Evolutionary conservation across 2,329 filamentous ascomycete species (phyloP).

Genomic region (Fusarium keratoplasticum): DNA sequence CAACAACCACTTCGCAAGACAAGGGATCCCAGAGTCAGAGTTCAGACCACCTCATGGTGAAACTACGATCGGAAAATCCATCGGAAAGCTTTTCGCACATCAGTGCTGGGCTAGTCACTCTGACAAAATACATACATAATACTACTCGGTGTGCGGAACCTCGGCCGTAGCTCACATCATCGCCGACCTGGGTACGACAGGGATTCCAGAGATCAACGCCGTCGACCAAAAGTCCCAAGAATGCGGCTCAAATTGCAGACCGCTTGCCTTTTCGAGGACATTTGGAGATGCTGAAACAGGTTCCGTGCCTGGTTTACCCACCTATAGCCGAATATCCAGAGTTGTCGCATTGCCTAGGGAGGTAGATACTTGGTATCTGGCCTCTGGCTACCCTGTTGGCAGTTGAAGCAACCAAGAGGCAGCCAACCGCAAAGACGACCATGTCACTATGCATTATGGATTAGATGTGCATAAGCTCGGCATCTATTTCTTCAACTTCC

Average conservation of each 20-base stretch:
- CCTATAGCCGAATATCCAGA: background rate
- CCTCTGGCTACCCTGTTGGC: background rate
- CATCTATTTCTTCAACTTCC: background rate
- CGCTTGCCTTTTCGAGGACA: background rate
- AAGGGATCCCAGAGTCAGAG: background rate
- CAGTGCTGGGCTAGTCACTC: background rate
- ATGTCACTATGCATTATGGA: background rate
- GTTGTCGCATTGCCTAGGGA: background rate
- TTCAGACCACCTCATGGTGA: slow-evolving; percentile 6
- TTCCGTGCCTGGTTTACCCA: background rate
- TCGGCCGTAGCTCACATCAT: background rate
- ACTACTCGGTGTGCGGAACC: background rate
- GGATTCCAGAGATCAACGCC: slow-evolving; percentile 2
- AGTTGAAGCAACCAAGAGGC: background rate
- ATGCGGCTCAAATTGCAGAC: slow-evolving; percentile 8
- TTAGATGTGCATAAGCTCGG: background rate
- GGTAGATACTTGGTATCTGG: background rate
- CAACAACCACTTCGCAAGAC: background rate
- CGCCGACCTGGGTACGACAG: background rate
- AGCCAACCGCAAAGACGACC: background rate
- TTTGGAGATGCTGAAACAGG: background rate
- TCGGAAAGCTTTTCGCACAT: background rate
- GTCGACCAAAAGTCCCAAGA: slow-evolving; percentile 2
- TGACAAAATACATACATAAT: background rate
- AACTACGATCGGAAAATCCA: slow-evolving; percentile 1